phyloP scores from a whole-genome alignment of 169 alveolate species.

The Plasmodium vinckei region DNA sequence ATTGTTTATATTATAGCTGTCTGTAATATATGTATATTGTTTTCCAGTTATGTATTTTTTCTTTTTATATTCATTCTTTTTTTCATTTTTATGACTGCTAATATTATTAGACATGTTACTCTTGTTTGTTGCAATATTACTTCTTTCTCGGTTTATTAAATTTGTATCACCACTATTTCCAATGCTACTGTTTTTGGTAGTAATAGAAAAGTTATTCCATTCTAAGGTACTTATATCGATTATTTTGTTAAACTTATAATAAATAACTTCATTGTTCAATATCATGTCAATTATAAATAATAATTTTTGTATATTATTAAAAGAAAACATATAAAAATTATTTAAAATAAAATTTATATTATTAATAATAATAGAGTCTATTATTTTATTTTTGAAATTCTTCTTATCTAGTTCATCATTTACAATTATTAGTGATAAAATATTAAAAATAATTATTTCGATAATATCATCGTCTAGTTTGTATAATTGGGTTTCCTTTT shows the following conservation, averaged over 20 bases:
- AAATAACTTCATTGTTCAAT: conserved; percentile 61
- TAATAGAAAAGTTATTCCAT: background rate
- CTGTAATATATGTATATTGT: background rate
- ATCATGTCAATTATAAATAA: conserved; percentile 42
- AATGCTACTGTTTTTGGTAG: background rate
- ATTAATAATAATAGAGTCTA: conserved; percentile 33
- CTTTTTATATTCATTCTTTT: background rate
- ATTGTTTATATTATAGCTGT: conserved; percentile 2
- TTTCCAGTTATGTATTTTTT: conserved; percentile 5
- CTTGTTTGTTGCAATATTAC: background rate
- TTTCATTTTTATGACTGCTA: background rate
- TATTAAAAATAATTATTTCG: conserved; percentile 55
- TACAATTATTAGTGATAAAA: conserved; percentile 25
- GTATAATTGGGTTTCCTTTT: background rate
- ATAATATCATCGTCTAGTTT: conserved; percentile 37
- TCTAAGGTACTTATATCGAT: background rate
- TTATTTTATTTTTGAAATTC: conserved; percentile 39
- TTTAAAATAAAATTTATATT: conserved; percentile 30
- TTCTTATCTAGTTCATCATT: conserved; percentile 49
- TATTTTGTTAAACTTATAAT: conserved; percentile 47
- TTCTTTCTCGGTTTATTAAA: background rate
- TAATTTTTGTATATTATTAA: conserved; percentile 39
- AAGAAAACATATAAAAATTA: conserved; percentile 25
- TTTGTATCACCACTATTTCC: background rate
- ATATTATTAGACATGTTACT: background rate